Base-by-base conservation (phyloP, 345 rosid genomes). In the Camelina sativa region DNA sequence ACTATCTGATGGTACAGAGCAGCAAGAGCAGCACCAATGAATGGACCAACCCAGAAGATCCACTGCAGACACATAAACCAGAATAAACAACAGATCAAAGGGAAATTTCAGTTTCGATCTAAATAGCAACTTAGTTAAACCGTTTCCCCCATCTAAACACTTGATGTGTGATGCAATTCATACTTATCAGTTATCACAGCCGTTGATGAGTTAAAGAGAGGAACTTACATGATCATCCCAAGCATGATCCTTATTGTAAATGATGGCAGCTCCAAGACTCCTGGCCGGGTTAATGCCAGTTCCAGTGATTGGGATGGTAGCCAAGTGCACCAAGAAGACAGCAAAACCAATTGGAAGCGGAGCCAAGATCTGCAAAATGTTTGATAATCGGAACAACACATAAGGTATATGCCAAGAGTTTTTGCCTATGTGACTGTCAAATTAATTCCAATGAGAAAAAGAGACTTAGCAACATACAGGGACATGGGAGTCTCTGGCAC, bases 21-120 rank as follows among this genome's bases (percentile, higher is more conserved):
- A 79, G 93, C 93, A 67, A 88, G 88, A 8, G 86, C 89, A 80
- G 93, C 91, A 73, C 93, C 91, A 38, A 85, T 77, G 85, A 86
- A 85, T 32, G 93, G 93, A 51, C 91, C 93, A 10, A 86, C 87
- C 93, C 93, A 88, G 85, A 88, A 88, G 67, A 88, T 79, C 93
- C 93, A 88, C 89, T 88, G 82, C 48, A 69, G 62, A 17, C 55
- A 67, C 0, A 13, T 0, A 13, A 50, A 47, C 35, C 59, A 62
- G 25, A 17, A 30, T 7, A 38, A 16, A 67, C n/a, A 68, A 23
- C 23, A 15, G 11, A 25, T 41, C 10, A 46, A 57, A 40, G 16
- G 0, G 25, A 25, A 25, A 2, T 34, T 15, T 69, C 15, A n/a
- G 11, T 57, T 47, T 56, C 6, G 1, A 12, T 19, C 17, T 28